These are phyloP conservation scores for Phytophthora ohioensis DNA, from an alignment of 352 stramenopile species.

Conservation along the genomic window DNA sequence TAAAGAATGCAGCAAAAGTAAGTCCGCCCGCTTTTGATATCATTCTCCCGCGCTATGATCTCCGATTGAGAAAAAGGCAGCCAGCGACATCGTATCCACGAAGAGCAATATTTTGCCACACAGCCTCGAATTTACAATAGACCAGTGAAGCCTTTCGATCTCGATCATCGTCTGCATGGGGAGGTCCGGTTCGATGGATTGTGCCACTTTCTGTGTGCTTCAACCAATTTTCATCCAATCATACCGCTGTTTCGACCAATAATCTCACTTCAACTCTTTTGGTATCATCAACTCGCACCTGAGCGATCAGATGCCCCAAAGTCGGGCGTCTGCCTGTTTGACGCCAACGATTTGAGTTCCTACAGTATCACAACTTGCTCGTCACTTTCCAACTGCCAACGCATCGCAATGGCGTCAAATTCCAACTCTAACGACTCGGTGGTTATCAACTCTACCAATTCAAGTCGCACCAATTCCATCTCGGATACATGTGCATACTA, in stretches of 20 bases:
- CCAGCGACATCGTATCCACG: background rate
- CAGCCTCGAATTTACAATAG: too few species aligned
- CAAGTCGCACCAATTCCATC: conserved; percentile 24
- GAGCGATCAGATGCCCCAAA: conserved; percentile 32
- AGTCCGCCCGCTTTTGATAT: conserved; percentile 1
- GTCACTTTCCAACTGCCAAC: conserved; percentile 3
- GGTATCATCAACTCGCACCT: background rate
- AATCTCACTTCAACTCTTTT: conserved; percentile 23
- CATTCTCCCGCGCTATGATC: background rate
- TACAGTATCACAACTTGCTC: background rate
- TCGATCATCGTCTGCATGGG: background rate
- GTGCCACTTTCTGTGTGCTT: conserved; percentile 10
- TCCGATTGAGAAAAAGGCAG: background rate
- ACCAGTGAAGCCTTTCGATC: background rate
- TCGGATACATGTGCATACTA: conserved; percentile 60
- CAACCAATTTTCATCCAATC: conserved; percentile 18
- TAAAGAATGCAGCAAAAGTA: background rate
- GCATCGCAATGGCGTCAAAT: conserved; percentile 18
- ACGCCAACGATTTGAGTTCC: conserved; percentile 20
- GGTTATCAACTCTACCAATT: conserved; percentile 1
- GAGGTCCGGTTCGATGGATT: conserved; percentile 5
- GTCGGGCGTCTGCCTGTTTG: conserved; percentile 9
- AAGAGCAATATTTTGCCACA: too few species aligned
- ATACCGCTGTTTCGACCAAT: conserved; percentile 14
- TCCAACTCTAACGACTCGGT: conserved; percentile 11